Conservation (phyloP, 768 basidiomycete species). For the Leccinum fibrillosum region DNA sequence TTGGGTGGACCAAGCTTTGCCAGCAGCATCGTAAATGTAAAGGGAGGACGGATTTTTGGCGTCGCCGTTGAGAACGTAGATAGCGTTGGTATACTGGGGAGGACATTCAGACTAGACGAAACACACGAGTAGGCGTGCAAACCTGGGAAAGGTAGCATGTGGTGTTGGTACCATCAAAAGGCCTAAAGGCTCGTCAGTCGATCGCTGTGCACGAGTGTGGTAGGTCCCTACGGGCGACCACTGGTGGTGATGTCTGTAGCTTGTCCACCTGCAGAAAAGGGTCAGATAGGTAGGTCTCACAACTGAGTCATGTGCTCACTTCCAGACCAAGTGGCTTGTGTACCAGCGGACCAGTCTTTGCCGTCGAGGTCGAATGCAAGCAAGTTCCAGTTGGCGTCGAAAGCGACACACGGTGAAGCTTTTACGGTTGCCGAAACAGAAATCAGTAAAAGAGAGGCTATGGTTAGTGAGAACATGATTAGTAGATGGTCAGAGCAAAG, state of each 20-base stretch:
- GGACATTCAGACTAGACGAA: slow-evolving; percentile 1
- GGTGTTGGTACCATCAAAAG: slow-evolving; percentile 60
- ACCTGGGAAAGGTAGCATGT: slow-evolving; percentile 76
- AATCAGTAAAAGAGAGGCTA: slow-evolving; percentile 54
- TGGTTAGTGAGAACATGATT: slow-evolving; percentile 39
- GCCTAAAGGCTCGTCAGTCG: slow-evolving; percentile 34
- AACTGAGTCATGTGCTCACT: slow-evolving; percentile 29
- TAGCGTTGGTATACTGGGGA: slow-evolving; percentile 72
- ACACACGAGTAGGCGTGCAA: slow-evolving; percentile 1
- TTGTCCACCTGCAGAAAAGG: slow-evolving; percentile 23
- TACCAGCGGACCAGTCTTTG: slow-evolving; percentile 81
- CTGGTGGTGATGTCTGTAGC: slow-evolving; percentile 67
- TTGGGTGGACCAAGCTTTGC: slow-evolving; percentile 79
- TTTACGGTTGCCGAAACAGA: slow-evolving; percentile 33
- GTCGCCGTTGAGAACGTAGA: slow-evolving; percentile 84
- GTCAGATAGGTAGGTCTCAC: slow-evolving; percentile 1
- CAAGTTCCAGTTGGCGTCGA: slow-evolving; percentile 80
- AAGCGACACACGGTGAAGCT: slow-evolving; percentile 65
- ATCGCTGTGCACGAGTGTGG: background rate
- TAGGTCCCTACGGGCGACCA: slow-evolving; percentile 68
- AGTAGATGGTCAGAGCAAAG: background rate
- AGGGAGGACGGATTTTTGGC: slow-evolving; percentile 61
- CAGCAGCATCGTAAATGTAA: slow-evolving; percentile 77
- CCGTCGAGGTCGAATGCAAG: slow-evolving; percentile 81
- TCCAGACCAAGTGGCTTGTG: slow-evolving; percentile 65